These are phyloP conservation scores for Candida boleticola DNA, from an alignment of 805 yeast species.

Conservation along the genomic window DNA sequence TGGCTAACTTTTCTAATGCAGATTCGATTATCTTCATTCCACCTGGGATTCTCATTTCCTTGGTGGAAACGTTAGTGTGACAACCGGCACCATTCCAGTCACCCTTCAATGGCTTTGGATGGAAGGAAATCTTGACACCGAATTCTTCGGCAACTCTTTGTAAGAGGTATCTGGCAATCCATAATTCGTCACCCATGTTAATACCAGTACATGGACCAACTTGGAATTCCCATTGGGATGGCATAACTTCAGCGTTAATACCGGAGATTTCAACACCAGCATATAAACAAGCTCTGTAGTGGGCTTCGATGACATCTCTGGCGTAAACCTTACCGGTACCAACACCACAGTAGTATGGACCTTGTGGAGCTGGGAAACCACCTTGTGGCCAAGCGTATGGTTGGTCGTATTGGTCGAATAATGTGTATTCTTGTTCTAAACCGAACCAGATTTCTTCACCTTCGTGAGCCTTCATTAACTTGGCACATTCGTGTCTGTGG, in stretches of 20 bases:
- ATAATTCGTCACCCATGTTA: slow-evolving; percentile 94
- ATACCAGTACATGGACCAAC: slow-evolving; percentile 98
- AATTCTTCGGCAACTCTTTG: slow-evolving; percentile 97
- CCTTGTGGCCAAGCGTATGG: slow-evolving; percentile 99
- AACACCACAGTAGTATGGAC: slow-evolving; percentile 99
- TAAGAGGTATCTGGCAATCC: slow-evolving; percentile 92
- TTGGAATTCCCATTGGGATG: slow-evolving; percentile 99
- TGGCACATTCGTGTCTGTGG: slow-evolving; percentile 96
- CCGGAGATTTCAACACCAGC: slow-evolving; percentile 92
- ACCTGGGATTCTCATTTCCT: slow-evolving; percentile 87
- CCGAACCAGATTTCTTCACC: slow-evolving; percentile 93
- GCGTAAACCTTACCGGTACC: slow-evolving; percentile 98
- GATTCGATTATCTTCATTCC: slow-evolving; percentile 93
- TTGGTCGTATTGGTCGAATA: slow-evolving; percentile 85
- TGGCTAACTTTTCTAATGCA: slow-evolving; percentile 89
- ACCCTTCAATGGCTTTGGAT: slow-evolving; percentile 98
- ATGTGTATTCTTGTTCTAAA: slow-evolving; percentile 97
- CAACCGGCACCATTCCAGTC: slow-evolving; percentile 99
- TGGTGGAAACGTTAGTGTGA: slow-evolving; percentile 97
- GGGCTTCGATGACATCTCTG: slow-evolving; percentile 98
- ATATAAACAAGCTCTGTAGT: slow-evolving; percentile 95
- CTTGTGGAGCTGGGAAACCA: slow-evolving; percentile 99
- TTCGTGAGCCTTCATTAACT: slow-evolving; percentile 89
- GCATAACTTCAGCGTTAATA: slow-evolving; percentile 99
- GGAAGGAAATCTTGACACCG: slow-evolving; percentile 97